Percentiles rank a stretch among this genome's conserved stretches.
These are phyloP conservation scores for Hansenula anomala DNA, from an alignment of 1,139 yeast genomes.

Conservation along the genomic window DNA sequence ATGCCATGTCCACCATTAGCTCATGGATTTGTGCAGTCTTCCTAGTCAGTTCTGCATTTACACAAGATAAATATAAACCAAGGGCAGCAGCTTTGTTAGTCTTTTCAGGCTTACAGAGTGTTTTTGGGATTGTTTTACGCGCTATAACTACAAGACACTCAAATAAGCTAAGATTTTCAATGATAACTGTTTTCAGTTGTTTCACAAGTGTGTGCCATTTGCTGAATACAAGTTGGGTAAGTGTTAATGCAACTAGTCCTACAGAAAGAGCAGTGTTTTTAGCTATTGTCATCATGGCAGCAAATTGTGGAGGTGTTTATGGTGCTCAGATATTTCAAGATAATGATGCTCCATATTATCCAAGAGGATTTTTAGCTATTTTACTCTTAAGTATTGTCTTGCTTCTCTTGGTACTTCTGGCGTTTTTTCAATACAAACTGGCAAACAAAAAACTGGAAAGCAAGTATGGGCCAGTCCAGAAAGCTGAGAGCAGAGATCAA, in stretches of 20 bases:
- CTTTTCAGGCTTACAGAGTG: neutral
- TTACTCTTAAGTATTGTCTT: too few relatives aligned
- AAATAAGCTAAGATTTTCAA: neutral
- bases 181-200: neutral
- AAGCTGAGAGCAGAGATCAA: too few relatives aligned
- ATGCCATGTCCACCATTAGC: conserved; percentile 6
- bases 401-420: too few relatives aligned
- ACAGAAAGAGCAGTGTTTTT: conserved; percentile 3
- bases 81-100: neutral
- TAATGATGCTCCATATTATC: conserved; percentile 2
- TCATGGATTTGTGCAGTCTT: conserved; percentile 1
- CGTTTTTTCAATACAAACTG: too few relatives aligned
- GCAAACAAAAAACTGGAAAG: too few relatives aligned
- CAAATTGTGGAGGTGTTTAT: conserved; percentile 4
- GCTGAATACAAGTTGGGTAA: conserved; percentile 2
- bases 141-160: neutral
- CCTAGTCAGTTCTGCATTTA: neutral
- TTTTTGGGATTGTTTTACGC: neutral
- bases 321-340: conserved; percentile 2
- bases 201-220: conserved; percentile 4
- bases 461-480: too few relatives aligned
- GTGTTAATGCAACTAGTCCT: conserved; percentile 1
- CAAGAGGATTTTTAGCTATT: conserved; percentile 2
- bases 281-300: conserved; percentile 4
- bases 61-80: neutral